These are phyloP conservation scores for Phoma sp. DNA, from an alignment of 2,329 filamentous ascomycete species.

Conservation along the genomic window DNA sequence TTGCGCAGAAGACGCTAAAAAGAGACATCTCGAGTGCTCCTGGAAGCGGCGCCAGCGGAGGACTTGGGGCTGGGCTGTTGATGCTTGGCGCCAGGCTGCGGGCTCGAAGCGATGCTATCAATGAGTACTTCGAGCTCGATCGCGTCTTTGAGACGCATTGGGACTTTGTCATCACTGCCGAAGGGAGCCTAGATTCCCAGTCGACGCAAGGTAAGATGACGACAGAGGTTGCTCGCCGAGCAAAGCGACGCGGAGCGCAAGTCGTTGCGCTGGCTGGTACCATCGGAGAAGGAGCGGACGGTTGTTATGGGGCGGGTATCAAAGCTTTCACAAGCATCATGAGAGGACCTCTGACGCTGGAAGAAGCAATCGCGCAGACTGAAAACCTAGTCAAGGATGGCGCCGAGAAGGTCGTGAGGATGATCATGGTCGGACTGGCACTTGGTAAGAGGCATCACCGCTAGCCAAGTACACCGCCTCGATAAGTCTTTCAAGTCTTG, in stretches of 20 bases:
- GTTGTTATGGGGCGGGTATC: constrained; percentile 37
- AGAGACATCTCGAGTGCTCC: constrained; percentile 50
- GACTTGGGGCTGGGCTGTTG: constrained; percentile 59
- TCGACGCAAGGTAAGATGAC: constrained; percentile 62
- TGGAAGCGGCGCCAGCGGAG: constrained; percentile 60
- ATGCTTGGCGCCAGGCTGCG: constrained; percentile 56
- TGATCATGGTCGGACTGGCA: constrained; percentile 46
- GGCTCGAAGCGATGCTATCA: constrained; percentile 58
- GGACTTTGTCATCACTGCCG: constrained; percentile 61
- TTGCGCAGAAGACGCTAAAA: constrained; percentile 44
- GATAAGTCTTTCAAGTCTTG: constrained; percentile 1
- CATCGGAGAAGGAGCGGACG: constrained; percentile 38
- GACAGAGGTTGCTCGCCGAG: constrained; percentile 58
- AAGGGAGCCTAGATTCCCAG: constrained; percentile 61
- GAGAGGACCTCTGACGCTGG: constrained; percentile 41
- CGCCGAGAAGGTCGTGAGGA: constrained; percentile 47
- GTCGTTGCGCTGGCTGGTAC: constrained; percentile 51
- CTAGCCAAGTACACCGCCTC: constrained; percentile 8
- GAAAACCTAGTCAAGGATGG: constrained; percentile 45
- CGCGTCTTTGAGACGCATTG: constrained; percentile 54
- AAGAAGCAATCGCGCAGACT: constrained; percentile 45
- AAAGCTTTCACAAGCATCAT: constrained; percentile 49
- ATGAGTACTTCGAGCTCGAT: constrained; percentile 58
- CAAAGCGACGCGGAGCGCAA: constrained; percentile 54
- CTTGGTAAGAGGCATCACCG: constrained; percentile 26